phyloP scores from a whole-genome alignment of 352 stramenopile species.

The Pythium periplocum region DNA sequence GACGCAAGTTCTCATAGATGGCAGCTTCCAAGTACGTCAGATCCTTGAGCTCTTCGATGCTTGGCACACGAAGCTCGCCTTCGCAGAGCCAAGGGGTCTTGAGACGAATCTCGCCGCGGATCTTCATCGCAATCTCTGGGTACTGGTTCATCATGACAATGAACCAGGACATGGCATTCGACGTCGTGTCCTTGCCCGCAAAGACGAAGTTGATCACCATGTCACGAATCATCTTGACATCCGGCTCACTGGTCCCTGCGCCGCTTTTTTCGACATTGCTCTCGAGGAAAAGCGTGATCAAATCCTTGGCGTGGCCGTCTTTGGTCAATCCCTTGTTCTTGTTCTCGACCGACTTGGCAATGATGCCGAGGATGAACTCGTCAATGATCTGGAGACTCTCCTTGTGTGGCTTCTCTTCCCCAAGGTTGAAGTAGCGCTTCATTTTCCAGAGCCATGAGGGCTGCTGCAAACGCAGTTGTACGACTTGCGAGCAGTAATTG shows the following conservation, averaged over 20 bases:
- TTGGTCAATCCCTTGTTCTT: constrained; percentile 6
- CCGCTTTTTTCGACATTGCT: constrained; percentile 17
- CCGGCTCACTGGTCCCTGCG: constrained; percentile 16
- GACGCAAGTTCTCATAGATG: constrained; percentile 56
- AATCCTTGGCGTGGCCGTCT: constrained; percentile 9
- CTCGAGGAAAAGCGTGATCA: constrained; percentile 33
- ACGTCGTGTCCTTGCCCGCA: constrained; percentile 71
- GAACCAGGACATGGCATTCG: constrained; percentile 60
- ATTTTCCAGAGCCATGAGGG: constrained; percentile 32
- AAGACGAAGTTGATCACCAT: constrained; percentile 76
- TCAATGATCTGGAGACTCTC: constrained; percentile 36
- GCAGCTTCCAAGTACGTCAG: constrained; percentile 59
- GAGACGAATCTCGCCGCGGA: constrained; percentile 45
- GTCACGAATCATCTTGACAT: constrained; percentile 49
- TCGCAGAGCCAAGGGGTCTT: constrained; percentile 17
- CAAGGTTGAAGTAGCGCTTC: constrained; percentile 29
- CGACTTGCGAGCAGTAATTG: constrained; percentile 8
- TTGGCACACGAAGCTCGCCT: constrained; percentile 17
- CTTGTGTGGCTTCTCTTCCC: constrained; percentile 32
- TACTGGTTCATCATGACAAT: constrained; percentile 53
- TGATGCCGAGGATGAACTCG: constrained; percentile 40
- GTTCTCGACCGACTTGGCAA: constrained; percentile 35
- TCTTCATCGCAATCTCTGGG: constrained; percentile 41
- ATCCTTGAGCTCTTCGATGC: constrained; percentile 33
- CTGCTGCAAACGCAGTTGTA: constrained; percentile 25